phyloP scores from a whole-genome alignment of 1,139 yeast genomes.

The Protomyces inundatus region DNA sequence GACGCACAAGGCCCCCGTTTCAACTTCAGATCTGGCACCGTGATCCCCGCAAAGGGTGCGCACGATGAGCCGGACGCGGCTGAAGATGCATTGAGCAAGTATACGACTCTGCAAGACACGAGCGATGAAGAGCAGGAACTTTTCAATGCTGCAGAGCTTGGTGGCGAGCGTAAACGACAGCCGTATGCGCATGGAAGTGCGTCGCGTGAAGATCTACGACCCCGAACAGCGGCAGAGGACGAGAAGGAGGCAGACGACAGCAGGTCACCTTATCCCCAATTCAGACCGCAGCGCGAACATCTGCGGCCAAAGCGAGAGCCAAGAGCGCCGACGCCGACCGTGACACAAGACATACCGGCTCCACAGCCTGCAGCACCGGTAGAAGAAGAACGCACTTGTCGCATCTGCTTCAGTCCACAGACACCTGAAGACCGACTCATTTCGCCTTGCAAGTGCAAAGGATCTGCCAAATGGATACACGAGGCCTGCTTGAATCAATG shows the following conservation, averaged over 20 bases:
- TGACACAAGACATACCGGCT: not conserved
- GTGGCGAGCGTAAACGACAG: not conserved
- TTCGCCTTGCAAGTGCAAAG: slow-evolving; percentile 22
- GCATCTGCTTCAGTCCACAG: slow-evolving; percentile 17
- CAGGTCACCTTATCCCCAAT: not conserved
- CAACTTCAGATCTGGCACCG: not conserved
- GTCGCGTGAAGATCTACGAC: not conserved
- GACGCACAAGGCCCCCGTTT: not conserved
- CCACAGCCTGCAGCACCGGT: not conserved
- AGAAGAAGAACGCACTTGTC: slow-evolving; percentile 22
- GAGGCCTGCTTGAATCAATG: slow-evolving; percentile 15
- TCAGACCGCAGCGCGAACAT: not conserved
- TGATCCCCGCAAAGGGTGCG: not conserved
- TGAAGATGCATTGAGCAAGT: not conserved
- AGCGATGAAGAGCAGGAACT: not conserved
- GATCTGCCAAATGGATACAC: slow-evolving; percentile 23
- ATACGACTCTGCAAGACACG: not conserved
- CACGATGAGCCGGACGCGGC: not conserved
- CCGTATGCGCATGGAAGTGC: not conserved
- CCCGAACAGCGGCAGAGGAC: not conserved
- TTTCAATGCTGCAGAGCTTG: not conserved
- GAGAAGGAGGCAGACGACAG: too few species aligned
- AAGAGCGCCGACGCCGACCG: not conserved
- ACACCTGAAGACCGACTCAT: slow-evolving; percentile 14
- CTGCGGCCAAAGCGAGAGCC: not conserved